Evolutionary conservation across 1,139 yeast species (phyloP), one percentile per base, ranked within the genome.

Genomic region (Lodderomyces jiufengensis): DNA sequence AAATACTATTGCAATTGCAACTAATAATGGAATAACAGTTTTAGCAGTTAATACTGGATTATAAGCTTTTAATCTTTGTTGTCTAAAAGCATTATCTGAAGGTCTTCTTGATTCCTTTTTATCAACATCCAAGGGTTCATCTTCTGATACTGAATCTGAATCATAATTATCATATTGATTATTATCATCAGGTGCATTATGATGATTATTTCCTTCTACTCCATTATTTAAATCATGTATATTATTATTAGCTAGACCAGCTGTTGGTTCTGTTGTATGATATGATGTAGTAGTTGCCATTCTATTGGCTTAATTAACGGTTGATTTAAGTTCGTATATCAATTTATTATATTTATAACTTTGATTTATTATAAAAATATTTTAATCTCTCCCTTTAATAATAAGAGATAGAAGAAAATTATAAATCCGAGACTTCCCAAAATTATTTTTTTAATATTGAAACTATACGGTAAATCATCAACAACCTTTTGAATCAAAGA

Each of bases 11-110:
- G 96, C 94, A 34, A 92, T 72, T 9, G 71, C 59, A 32, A 90
- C 57, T 51, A 90, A 78, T 37, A 90, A 55, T 2, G 97, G 97
- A 41, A 92, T 76, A 28, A 90, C 95, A 3, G 94, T 84, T 54
- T 76, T 81, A 14, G 97, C 97, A 0, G 97, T 90, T 48, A 90
- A 72, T 36, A 92, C 92, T 2, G 97, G 97, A 54, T 67, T 70
- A 41, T 52, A 55, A 3, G 67, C 64, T 40, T 54, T 57, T 37
- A 70, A 56, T 41, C 74, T 43, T 49, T 70, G 76, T 52, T 84
- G 94, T 34, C 86, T 75, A 52, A 84, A 84, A 14, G 77, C 76
- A 52, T 76, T 80, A 41, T 73, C 72, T 5, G 69, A 68, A 9
- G 86, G 86, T 51, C 72, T 72, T 27, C 69, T 61, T 51, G 70